A percentile compares a stretch with the other conserved stretches of the same genome.
Evolutionary conservation across 495 filamentous ascomycete species (phyloP).

Genomic region (Pyronema omphalodes): DNA sequence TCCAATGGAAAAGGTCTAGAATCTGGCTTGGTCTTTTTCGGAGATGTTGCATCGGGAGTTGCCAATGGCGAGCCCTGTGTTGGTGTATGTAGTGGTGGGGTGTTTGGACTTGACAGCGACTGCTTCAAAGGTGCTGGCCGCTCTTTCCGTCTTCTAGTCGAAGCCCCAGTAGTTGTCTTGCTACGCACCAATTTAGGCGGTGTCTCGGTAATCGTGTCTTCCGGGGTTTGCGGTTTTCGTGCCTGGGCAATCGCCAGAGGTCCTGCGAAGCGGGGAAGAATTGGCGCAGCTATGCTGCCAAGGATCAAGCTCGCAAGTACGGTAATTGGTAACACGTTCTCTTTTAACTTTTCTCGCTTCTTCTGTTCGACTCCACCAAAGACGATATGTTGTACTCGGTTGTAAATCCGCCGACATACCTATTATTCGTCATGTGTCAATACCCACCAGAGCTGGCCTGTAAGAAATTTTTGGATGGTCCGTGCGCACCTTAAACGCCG

Average conservation of each 20-base stretch:
- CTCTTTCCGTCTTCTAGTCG: slow-evolving; percentile 30
- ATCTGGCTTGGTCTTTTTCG: slow-evolving; percentile 11
- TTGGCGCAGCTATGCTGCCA: slow-evolving; percentile 37
- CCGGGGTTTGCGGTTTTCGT: slow-evolving; percentile 43
- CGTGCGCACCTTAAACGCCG: slow-evolving; percentile 34
- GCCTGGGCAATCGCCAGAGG: slow-evolving; percentile 58
- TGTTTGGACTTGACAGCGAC: slow-evolving; percentile 20
- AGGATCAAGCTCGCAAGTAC: slow-evolving; percentile 53
- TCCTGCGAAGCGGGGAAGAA: slow-evolving; percentile 35
- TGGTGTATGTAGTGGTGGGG: not conserved
- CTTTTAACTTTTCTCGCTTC: slow-evolving; percentile 46
- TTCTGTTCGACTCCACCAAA: slow-evolving; percentile 47
- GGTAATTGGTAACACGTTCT: slow-evolving; percentile 54
- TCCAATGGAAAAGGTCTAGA: slow-evolving; percentile 18
- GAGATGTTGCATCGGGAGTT: not conserved
- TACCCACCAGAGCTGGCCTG: not conserved
- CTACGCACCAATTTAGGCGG: slow-evolving; percentile 37
- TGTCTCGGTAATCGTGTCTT: slow-evolving; percentile 31
- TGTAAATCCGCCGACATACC: slow-evolving; percentile 49
- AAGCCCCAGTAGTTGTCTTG: slow-evolving; percentile 38
- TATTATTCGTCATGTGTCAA: not conserved
- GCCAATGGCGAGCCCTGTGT: not conserved
- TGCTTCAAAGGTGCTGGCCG: slow-evolving; percentile 27
- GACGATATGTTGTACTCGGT: slow-evolving; percentile 62
- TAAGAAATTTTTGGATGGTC: not conserved